Conservation (phyloP, 768 basidiomycete species). For the Termitomyces sp. region DNA sequence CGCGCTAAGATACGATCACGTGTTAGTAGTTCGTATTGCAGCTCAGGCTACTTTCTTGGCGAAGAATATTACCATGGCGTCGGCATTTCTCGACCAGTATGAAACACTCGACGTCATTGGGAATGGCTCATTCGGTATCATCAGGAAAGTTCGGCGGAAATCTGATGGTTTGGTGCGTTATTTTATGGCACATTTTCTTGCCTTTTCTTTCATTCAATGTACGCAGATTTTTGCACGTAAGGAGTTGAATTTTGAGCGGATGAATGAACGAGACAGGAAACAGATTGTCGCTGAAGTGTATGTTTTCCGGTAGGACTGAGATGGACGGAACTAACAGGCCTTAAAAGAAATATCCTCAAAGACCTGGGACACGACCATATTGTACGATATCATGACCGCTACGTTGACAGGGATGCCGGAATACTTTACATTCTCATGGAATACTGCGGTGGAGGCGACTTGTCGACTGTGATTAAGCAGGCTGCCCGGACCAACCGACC, state of each 20-base stretch:
- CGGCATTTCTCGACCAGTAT: slow-evolving; percentile 68
- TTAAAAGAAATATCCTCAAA: slow-evolving; percentile 86
- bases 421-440: slow-evolving; percentile 99
- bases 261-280: slow-evolving; percentile 93
- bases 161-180: slow-evolving; percentile 71
- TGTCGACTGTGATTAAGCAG: slow-evolving; percentile 82
- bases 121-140: slow-evolving; percentile 96
- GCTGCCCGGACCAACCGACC: slow-evolving; percentile 61
- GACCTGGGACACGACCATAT: slow-evolving; percentile 94
- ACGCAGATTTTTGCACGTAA: slow-evolving; percentile 80
- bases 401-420: slow-evolving; percentile 85
- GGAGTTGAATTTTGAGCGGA: slow-evolving; percentile 95
- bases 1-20: slow-evolving; percentile 11
- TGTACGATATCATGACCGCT: slow-evolving; percentile 89
- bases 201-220: background rate
- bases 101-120: slow-evolving; percentile 90
- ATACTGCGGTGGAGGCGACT: slow-evolving; percentile 96
- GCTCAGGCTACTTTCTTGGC: background rate
- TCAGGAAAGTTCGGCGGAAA: slow-evolving; percentile 87
- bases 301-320: slow-evolving; percentile 24
- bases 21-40: slow-evolving; percentile 4
- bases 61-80: slow-evolving; percentile 9
- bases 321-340: background rate
- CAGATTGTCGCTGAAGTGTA: slow-evolving; percentile 99
- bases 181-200: slow-evolving; percentile 2